A percentile compares a stretch with the other conserved stretches of the same genome.
These are phyloP conservation scores for Domatiomyces catenatus DNA, from an alignment of 2,329 filamentous ascomycete genomes.

Conservation along the genomic window DNA sequence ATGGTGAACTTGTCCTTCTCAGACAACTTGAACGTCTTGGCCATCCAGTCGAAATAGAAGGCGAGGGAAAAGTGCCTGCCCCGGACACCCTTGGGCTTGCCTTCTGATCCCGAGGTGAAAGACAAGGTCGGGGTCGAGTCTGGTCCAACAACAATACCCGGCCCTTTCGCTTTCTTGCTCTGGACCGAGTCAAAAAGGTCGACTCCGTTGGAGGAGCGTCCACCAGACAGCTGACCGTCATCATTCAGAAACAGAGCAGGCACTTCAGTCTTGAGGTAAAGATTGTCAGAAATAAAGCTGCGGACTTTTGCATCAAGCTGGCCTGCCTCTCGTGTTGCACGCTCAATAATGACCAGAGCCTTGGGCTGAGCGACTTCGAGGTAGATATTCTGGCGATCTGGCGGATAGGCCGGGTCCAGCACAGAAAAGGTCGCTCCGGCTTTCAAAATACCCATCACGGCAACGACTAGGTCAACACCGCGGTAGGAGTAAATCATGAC, in stretches of 20 bases:
- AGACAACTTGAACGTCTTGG: conserved; percentile 59
- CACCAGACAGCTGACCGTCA: conserved; percentile 58
- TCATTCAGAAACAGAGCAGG: conserved; percentile 58
- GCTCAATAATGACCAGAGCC: conserved; percentile 57
- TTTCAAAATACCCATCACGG: conserved; percentile 60
- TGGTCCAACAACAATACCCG: conserved; percentile 66
- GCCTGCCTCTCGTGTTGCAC: conserved; percentile 54
- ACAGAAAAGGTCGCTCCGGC: conserved; percentile 44
- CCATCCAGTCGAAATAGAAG: conserved; percentile 90
- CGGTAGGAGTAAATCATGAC: conserved; percentile 87
- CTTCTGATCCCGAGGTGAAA: conserved; percentile 61
- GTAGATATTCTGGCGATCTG: conserved; percentile 66
- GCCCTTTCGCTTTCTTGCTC: conserved; percentile 39
- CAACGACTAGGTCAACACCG: conserved; percentile 59
- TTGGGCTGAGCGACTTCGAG: conserved; percentile 64
- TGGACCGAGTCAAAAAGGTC: conserved; percentile 50
- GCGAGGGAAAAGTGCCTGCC: conserved; percentile 76
- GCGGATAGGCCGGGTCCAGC: conserved; percentile 70
- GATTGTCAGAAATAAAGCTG: conserved; percentile 55
- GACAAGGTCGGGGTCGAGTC: conserved; percentile 65
- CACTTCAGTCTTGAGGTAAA: conserved; percentile 57
- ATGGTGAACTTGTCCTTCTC: conserved; percentile 64
- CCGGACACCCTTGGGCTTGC: conserved; percentile 69
- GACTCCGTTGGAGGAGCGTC: conserved; percentile 42
- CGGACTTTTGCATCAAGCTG: conserved; percentile 44